Evolutionary conservation across 208 protist species (phyloP).

Genomic region (Jaenimonas drosophilae): DNA sequence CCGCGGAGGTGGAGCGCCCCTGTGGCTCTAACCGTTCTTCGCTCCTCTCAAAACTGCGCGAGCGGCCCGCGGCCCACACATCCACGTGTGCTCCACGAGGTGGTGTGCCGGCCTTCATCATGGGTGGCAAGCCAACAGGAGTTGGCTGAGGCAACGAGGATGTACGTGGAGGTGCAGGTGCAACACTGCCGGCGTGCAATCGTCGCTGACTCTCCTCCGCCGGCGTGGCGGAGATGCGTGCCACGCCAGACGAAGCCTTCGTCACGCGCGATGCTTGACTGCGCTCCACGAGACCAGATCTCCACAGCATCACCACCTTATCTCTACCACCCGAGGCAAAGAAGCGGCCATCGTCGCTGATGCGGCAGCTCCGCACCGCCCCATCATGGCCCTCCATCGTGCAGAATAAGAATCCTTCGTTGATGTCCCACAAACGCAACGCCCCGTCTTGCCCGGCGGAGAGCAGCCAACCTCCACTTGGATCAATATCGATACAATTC

Average conservation of each 20-base stretch:
- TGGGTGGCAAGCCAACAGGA: too few species aligned
- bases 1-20: conserved; percentile 1
- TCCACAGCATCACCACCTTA: conserved; percentile 76
- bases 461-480: conserved; percentile 71
- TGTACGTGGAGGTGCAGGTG: background rate
- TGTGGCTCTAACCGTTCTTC: conserved; percentile 21
- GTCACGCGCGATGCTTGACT: too few species aligned
- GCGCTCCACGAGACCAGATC: too few species aligned
- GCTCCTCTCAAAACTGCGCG: conserved; percentile 26
- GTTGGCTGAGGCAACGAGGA: too few species aligned
- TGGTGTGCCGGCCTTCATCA: too few species aligned
- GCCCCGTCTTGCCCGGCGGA: conserved; percentile 64
- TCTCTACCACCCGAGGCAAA: conserved; percentile 72
- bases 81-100: too few species aligned
- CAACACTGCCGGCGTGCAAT: background rate
- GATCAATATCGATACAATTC: conserved; percentile 59
- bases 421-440: conserved; percentile 81
- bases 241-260: background rate
- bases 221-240: background rate
- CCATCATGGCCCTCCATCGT: conserved; percentile 77
- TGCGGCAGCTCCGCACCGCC: conserved; percentile 35
- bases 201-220: background rate
- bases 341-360: conserved; percentile 34
- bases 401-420: conserved; percentile 77
- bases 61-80: background rate